Conservation (phyloP, 305 asterid genomes). For the Solanum hybrid region DNA sequence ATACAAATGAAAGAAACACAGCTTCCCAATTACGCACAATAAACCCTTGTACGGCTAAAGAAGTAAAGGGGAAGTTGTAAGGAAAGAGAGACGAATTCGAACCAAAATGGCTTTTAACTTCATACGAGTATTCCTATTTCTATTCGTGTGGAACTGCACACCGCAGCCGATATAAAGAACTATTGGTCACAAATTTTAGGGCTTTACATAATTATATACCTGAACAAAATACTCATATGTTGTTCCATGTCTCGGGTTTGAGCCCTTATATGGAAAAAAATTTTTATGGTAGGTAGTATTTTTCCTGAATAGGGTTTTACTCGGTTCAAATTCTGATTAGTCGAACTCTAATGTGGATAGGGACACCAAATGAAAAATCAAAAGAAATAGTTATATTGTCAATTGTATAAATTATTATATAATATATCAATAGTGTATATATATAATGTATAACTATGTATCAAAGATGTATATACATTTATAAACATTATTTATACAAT, state of each 20-base stretch:
- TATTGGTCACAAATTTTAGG: neutral
- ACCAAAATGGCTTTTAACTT: neutral
- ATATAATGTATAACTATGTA: neutral
- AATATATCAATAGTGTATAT: neutral
- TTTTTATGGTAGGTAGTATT: neutral
- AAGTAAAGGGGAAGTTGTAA: neutral
- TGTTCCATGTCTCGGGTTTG: neutral
- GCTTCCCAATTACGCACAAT: neutral
- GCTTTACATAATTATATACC: neutral
- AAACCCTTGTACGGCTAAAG: neutral
- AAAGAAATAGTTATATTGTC: neutral
- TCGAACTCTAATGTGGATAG: neutral
- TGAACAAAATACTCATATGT: neutral
- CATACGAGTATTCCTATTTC: neutral
- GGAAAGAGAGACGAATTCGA: neutral
- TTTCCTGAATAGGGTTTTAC: neutral
- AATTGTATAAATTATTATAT: neutral
- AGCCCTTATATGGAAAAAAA: neutral
- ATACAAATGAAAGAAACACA: neutral
- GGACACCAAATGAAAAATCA: neutral
- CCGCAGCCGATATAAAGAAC: neutral
- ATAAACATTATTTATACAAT: neutral
- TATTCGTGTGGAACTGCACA: neutral
- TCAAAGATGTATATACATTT: neutral
- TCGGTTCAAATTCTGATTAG: neutral